Base-by-base conservation (phyloP, 169 alveolate species). In the Cryptosporidium muris region DNA sequence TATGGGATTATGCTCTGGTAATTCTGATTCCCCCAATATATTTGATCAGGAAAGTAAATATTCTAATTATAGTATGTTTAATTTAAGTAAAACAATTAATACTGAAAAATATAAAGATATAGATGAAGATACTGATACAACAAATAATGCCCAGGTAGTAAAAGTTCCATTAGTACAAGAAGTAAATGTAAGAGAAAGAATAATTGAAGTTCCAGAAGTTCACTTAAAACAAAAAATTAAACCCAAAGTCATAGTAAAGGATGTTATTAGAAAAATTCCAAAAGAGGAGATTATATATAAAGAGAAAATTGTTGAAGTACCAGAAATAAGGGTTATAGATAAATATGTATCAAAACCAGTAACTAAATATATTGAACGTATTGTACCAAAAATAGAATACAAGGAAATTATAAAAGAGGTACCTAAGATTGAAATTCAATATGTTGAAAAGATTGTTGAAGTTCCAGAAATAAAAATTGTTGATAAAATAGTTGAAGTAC, bases 391-490 rank as follows among this genome's bases (percentile, higher is more conserved):
- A 60, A 64, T 74, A 45, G 82, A 74, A 25, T 66, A 58, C 36
- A 52, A 68, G 25, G 82, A 74, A 74, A 43, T 74, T 58, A 51
- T 74, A 43, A 74, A 74, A 40, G 82, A 74, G 51, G 51, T 74
- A n/a, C 82, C 82, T 40, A 74, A 74, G 36, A 25, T 74, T 47
- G 82, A 74, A 51, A 53, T 74, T 45, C 82, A 74, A 74, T 74
- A 43, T 74, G 82, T 74, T 4, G 82, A 74, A 42, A 74, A 74
- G 62, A 58, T 74, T 40, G 82, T 74, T 3, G 82, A 74, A 45
- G 82, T 74, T 34, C 82, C 82, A 53, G 82, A 74, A 74, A 36
- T 74, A 45, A 74, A 68, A 58, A 64, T 74, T 42, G 82, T 74
- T 3, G 82, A 74, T 74, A 74, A 74, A 74, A 74, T 74, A 14